Conservation (phyloP, 257 asterid species). For the Coffea canephora region DNA sequence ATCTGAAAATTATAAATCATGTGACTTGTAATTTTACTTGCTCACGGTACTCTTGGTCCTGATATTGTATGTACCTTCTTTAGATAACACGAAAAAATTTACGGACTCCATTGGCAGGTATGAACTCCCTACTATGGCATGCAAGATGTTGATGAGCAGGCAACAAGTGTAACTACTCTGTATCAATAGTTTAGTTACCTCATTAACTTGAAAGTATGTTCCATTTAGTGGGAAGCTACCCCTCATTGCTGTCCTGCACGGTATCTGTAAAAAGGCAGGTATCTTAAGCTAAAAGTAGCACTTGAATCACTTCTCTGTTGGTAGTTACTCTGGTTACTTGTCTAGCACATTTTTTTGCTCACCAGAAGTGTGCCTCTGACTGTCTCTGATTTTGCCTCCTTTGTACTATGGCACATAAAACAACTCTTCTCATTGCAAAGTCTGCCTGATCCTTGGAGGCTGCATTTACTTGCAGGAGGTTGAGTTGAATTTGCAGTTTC, state of each 20-base stretch:
- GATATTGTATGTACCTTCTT: neutral
- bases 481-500: conserved; percentile 74
- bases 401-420: conserved; percentile 54
- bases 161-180: conserved; percentile 6
- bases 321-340: conserved; percentile 5
- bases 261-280: conserved; percentile 51
- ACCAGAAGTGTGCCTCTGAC: conserved; percentile 98
- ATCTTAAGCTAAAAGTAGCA: conserved; percentile 18
- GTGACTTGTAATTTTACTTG: neutral
- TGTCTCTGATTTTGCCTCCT: conserved; percentile 68
- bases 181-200: conserved; percentile 44
- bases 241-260: conserved; percentile 95
- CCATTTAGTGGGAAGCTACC: conserved; percentile 98
- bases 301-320: conserved; percentile 12
- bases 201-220: conserved; percentile 95
- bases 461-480: conserved; percentile 66
- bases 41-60: neutral
- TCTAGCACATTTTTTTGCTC: conserved; percentile 30
- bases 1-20: conserved; percentile 46
- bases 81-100: neutral
- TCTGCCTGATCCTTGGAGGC: conserved; percentile 40
- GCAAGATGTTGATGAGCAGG: neutral
- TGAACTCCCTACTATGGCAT: neutral
- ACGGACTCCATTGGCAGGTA: neutral
- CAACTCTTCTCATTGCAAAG: conserved; percentile 62